phyloP scores from a whole-genome alignment of 1,139 yeast species.

The Kluyveromyces marxianus region DNA sequence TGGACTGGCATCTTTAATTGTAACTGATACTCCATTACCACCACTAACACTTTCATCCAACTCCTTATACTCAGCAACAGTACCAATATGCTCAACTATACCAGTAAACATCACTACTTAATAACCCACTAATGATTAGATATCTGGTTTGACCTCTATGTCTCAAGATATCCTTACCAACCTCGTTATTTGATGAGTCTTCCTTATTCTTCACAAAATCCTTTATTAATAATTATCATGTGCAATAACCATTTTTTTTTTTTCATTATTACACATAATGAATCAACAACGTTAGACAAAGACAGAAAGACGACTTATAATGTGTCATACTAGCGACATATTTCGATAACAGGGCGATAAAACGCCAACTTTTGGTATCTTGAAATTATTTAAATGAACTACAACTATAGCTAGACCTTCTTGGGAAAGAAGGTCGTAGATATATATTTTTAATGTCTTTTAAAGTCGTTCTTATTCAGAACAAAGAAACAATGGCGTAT shows the following conservation, averaged over 20 bases:
- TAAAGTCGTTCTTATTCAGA: too few relatives aligned
- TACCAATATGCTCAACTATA: conserved; percentile 78
- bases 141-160: neutral
- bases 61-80: conserved; percentile 28
- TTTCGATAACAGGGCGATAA: neutral
- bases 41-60: conserved; percentile 54
- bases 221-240: too few relatives aligned
- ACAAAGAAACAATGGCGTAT: too few relatives aligned
- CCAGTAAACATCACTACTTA: conserved; percentile 78
- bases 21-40: conserved; percentile 71
- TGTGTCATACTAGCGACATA: neutral
- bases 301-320: neutral
- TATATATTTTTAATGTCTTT: too few relatives aligned
- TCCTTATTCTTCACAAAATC: too few relatives aligned
- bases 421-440: neutral
- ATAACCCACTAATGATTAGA: neutral
- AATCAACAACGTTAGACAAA: neutral
- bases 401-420: neutral
- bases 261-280: too few relatives aligned
- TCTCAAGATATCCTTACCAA: neutral
- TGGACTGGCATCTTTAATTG: conserved; percentile 52
- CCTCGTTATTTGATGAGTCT: too few relatives aligned
- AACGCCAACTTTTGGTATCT: too few relatives aligned
- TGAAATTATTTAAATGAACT: too few relatives aligned
- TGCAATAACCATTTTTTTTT: too few relatives aligned